Evolutionary conservation across 305 asterid genomes (phyloP).

Genomic region (Fraxinus baroniana): DNA sequence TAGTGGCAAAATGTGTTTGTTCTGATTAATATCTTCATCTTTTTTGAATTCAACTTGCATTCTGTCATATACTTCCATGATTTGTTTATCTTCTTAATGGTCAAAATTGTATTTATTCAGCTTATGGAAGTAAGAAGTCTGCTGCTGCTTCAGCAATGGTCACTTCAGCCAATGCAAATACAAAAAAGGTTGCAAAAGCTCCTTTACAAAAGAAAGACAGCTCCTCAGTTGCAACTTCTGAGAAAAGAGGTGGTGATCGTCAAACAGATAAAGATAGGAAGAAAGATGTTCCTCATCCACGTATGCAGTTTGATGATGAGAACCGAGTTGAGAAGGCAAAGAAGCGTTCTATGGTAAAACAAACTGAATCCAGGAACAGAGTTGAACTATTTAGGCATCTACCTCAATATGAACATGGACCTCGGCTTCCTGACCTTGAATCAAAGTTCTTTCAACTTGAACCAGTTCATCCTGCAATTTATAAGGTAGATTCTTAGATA

Average conservation of each 20-base stretch:
- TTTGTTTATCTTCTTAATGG: not conserved
- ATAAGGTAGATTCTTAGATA: conserved; percentile 48
- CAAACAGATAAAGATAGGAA: conserved; percentile 73
- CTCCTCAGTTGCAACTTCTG: conserved; percentile 57
- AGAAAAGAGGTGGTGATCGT: conserved; percentile 63
- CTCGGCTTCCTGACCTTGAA: conserved; percentile 62
- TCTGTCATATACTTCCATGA: not conserved
- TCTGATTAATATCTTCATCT: not conserved
- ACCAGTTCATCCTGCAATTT: conserved; percentile 77
- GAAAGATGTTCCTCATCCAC: conserved; percentile 85
- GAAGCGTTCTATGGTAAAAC: conserved; percentile 80
- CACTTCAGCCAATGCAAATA: conserved; percentile 40
- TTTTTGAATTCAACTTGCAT: not conserved
- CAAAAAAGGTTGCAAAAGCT: conserved; percentile 52
- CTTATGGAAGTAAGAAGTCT: conserved; percentile 56
- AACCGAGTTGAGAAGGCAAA: conserved; percentile 84
- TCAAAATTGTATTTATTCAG: conserved; percentile 34
- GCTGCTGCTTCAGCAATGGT: conserved; percentile 41
- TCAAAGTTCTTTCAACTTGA: conserved; percentile 74
- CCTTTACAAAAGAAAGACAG: conserved; percentile 56
- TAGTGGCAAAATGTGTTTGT: not conserved
- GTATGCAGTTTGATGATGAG: conserved; percentile 90
- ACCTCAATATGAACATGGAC: conserved; percentile 90
- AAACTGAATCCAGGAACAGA: conserved; percentile 71
- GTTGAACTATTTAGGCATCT: conserved; percentile 88